Base-by-base conservation (phyloP, 192 early-diverging fungal species). In the Mortierella hygrophila region DNA sequence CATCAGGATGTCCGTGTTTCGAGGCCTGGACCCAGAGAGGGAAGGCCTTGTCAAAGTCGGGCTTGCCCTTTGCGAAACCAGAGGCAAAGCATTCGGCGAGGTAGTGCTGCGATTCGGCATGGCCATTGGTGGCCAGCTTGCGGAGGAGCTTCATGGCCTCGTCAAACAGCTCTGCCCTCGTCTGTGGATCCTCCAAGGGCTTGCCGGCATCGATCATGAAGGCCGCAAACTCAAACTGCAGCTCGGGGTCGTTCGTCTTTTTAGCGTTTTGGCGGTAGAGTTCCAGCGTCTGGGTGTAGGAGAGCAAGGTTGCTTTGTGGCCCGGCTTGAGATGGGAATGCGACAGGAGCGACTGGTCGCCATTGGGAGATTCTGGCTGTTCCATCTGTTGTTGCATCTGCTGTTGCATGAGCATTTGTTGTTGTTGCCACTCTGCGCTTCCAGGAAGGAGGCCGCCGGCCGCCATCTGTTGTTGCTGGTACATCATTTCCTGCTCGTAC, bases 1-100 rank as follows among this genome's bases (percentile, higher is more conserved):
- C 93, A 73, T 93, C 92, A 29, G 95, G 88, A 78, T 94, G 93
- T 38, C 88, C 89, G 75, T 94, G 92, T 77, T 95, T 95, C 16
- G 94, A 93, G 3, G 96, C 94, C 44, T 90, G 89, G 37, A 93
- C 89, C 89, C 93, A 95, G 29, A 93, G 80, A 3, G 93, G 91
- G 83, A 94, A 93, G 26, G 93, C 93, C 81, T 95, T 95, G 46
- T 94, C 92, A 74, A 94, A 94, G 54, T 95, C 96, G 21, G 91
- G 90, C 42, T 92, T 90, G 68, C 91, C 89, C 76, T 94, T 94
- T 60, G 90, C 88, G 16, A 95, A 86, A 23, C 94, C 95, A 68
- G 90, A 91, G 37, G 94, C 93, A 84, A 93, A 94, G 42, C 94
- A 89, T 52, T 95, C 92, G n/a, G 92, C 95, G 18, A 96, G 89